A percentile compares a stretch with the other conserved stretches of the same genome.
Evolutionary conservation across 352 stramenopile species (phyloP).

Genomic region (Phytophthora constricta): DNA sequence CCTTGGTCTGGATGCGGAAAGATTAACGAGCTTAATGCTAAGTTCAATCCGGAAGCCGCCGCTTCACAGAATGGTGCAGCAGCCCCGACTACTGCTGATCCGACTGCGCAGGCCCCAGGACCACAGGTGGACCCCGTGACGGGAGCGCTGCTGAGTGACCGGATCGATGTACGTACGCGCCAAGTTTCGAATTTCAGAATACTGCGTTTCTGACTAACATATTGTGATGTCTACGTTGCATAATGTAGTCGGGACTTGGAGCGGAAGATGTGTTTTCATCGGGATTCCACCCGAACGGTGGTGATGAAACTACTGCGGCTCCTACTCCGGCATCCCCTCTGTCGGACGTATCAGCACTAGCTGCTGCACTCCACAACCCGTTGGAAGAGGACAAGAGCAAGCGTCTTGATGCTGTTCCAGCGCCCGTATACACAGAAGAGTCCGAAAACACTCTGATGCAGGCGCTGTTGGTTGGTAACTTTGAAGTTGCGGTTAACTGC

Average conservation of each 20-base stretch:
- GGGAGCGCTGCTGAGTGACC: slow-evolving; percentile 59
- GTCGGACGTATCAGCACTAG: slow-evolving; percentile 57
- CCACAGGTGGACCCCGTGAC: slow-evolving; percentile 53
- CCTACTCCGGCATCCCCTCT: slow-evolving; percentile 45
- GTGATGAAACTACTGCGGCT: slow-evolving; percentile 26
- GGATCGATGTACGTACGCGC: slow-evolving; percentile 70
- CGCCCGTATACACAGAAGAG: slow-evolving; percentile 85
- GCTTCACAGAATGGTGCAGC: slow-evolving; percentile 37
- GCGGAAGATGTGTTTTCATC: slow-evolving; percentile 84
- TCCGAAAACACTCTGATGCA: slow-evolving; percentile 95
- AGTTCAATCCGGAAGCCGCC: slow-evolving; percentile 68
- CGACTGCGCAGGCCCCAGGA: slow-evolving; percentile 21
- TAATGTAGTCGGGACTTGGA: slow-evolving; percentile 55
- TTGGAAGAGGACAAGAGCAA: slow-evolving; percentile 78
- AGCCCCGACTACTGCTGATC: slow-evolving; percentile 24
- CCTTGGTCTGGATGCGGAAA: slow-evolving; percentile 94
- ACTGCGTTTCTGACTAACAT: neutral
- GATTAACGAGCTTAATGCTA: slow-evolving; percentile 88
- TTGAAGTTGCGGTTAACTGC: slow-evolving; percentile 97
- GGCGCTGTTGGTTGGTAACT: slow-evolving; percentile 97
- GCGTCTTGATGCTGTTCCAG: slow-evolving; percentile 65
- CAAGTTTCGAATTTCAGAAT: neutral
- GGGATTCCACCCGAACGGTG: slow-evolving; percentile 60
- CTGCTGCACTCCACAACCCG: slow-evolving; percentile 47
- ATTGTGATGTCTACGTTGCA: slow-evolving; percentile 16